phyloP scores from a whole-genome alignment of 1,139 yeast genomes.

The Yamadazyma sp. region DNA sequence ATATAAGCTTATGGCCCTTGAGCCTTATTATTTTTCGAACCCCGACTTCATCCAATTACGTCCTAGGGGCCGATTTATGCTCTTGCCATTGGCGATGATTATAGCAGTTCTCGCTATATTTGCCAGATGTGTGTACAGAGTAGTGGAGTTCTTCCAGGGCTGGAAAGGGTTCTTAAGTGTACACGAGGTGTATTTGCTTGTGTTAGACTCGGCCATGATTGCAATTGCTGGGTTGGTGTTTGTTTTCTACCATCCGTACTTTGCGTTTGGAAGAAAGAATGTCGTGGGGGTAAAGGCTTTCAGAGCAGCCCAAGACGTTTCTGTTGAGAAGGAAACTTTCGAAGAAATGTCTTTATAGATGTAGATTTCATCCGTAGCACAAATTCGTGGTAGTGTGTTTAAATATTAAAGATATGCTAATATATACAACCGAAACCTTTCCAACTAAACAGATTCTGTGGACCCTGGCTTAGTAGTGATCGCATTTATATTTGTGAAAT shows the following conservation, averaged over 20 bases:
- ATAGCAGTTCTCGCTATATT: slow-evolving; percentile 58
- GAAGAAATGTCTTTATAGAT: not conserved
- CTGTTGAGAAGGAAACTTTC: too few relatives aligned
- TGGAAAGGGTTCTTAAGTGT: slow-evolving; percentile 69
- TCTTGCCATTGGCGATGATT: slow-evolving; percentile 54
- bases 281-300: slow-evolving; percentile 36
- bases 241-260: slow-evolving; percentile 64
- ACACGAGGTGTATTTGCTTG: slow-evolving; percentile 73
- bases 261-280: slow-evolving; percentile 47
- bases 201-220: slow-evolving; percentile 77
- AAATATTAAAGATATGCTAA: too few relatives aligned
- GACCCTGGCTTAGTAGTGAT: too few relatives aligned
- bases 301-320: too few relatives aligned
- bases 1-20: too few relatives aligned
- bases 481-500: too few relatives aligned
- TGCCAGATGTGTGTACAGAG: slow-evolving; percentile 77
- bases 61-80: slow-evolving; percentile 16
- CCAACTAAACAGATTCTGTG: too few relatives aligned
- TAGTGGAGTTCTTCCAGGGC: slow-evolving; percentile 77
- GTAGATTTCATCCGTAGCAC: too few relatives aligned
- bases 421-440: too few relatives aligned
- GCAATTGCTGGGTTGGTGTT: slow-evolving; percentile 43
- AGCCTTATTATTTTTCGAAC: too few relatives aligned
- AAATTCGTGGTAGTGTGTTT: too few relatives aligned
- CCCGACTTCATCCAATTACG: slow-evolving; percentile 29